Conservation (phyloP, 2,329 filamentous ascomycete genomes). For the Penicillium crustosum region DNA sequence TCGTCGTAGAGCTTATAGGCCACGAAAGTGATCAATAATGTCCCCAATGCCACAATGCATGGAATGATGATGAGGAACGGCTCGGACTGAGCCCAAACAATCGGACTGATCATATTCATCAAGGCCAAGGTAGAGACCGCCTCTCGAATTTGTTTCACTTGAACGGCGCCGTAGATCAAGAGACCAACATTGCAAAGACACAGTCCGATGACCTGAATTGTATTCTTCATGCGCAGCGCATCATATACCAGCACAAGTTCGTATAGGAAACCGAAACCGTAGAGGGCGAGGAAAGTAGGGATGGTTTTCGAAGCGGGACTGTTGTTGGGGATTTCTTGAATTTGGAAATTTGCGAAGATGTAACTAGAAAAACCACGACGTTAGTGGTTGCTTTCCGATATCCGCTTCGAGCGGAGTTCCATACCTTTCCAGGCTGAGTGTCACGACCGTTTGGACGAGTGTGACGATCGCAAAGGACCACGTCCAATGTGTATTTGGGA, state of each 20-base stretch:
- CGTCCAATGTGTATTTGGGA: conserved; percentile 82
- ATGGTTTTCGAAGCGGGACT: conserved; percentile 63
- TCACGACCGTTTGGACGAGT: conserved; percentile 73
- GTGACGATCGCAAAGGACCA: conserved; percentile 78
- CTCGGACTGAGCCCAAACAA: conserved; percentile 68
- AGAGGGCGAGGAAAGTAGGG: conserved; percentile 90
- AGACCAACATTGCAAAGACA: conserved; percentile 90
- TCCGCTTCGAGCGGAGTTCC: conserved; percentile 37
- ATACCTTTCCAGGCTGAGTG: conserved; percentile 83
- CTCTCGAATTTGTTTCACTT: conserved; percentile 83
- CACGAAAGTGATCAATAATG: conserved; percentile 69
- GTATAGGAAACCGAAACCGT: conserved; percentile 97
- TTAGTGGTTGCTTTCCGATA: neutral
- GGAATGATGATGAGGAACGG: conserved; percentile 85
- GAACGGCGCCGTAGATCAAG: conserved; percentile 87
- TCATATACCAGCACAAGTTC: conserved; percentile 88
- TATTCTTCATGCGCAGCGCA: conserved; percentile 91
- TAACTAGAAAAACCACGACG: conserved; percentile 58
- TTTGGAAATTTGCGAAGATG: conserved; percentile 84
- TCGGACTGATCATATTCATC: conserved; percentile 46
- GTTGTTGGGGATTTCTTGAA: conserved; percentile 44
- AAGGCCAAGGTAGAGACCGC: conserved; percentile 61
- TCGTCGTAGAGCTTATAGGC: conserved; percentile 97
- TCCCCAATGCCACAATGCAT: conserved; percentile 74
- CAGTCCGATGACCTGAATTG: conserved; percentile 94